Percentiles rank a stretch among this genome's conserved stretches.
Conservation (phyloP, 192 early-diverging fungal species). For the Cladochytrium replicatum region DNA sequence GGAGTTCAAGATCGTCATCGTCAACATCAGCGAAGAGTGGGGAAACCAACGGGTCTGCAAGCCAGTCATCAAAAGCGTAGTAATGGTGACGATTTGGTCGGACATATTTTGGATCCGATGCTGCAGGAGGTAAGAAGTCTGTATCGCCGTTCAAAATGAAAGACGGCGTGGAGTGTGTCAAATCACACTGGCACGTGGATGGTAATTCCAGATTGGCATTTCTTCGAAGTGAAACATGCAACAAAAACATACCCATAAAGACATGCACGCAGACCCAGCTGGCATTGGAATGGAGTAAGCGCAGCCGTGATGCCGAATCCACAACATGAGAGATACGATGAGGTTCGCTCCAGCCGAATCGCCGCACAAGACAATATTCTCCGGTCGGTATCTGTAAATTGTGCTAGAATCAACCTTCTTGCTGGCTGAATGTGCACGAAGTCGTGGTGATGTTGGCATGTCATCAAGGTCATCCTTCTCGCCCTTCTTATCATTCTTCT, state of each 20-base stretch:
- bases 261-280: conserved; percentile 32
- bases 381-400: neutral
- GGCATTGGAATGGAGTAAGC: conserved; percentile 19
- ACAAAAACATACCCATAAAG: conserved; percentile 40
- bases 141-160: neutral
- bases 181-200: neutral
- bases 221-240: too few species aligned
- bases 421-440: too few species aligned
- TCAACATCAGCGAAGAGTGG: neutral
- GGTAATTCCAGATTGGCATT: too few species aligned
- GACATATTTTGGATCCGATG: neutral
- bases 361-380: neutral
- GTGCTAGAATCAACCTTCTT: too few species aligned
- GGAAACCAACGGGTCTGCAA: neutral
- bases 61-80: neutral
- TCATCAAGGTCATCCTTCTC: too few species aligned
- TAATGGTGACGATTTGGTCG: neutral
- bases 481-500: too few species aligned
- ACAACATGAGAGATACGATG: conserved; percentile 15
- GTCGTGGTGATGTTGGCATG: conserved; percentile 1
- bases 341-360: neutral
- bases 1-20: neutral
- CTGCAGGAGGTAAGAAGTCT: neutral
- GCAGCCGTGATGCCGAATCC: conserved; percentile 34
- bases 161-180: neutral